Evolutionary conservation across 2,329 filamentous ascomycete species (phyloP).

Genomic region (Amphichorda felina): DNA sequence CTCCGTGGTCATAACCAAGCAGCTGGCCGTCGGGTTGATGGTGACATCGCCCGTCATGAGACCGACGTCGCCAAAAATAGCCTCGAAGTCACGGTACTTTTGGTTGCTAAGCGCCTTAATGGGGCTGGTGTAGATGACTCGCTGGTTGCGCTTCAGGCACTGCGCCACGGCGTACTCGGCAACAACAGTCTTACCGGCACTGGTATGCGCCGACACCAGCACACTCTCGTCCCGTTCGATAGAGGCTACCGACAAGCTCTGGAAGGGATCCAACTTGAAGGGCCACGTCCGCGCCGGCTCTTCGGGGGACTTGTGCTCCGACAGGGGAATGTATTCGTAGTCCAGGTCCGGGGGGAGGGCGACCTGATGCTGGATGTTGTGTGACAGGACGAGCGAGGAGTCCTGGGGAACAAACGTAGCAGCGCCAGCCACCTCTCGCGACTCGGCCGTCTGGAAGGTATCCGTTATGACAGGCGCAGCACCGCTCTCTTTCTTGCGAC

Average conservation of each 20-base stretch:
- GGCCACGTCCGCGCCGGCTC: constrained; percentile 74
- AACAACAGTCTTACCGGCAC: constrained; percentile 95
- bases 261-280: constrained; percentile 95
- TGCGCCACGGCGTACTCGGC: constrained; percentile 98
- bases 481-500: constrained; percentile 51
- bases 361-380: constrained; percentile 98
- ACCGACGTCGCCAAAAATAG: constrained; percentile 91
- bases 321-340: constrained; percentile 91
- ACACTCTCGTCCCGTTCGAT: constrained; percentile 96
- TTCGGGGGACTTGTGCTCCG: constrained; percentile 81
- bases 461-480: constrained; percentile 75
- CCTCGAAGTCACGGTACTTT: constrained; percentile 93
- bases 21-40: constrained; percentile 96
- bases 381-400: constrained; percentile 69
- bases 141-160: constrained; percentile 91
- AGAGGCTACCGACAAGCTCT: constrained; percentile 85
- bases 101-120: constrained; percentile 99
- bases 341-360: constrained; percentile 86
- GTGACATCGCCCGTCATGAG: constrained; percentile 99
- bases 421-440: constrained; percentile 75
- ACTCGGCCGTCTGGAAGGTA: constrained; percentile 89
- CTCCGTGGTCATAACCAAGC: constrained; percentile 97
- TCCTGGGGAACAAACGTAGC: constrained; percentile 56
- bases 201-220: constrained; percentile 91
- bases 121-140: constrained; percentile 97